Evolutionary conservation across 495 filamentous ascomycete species (phyloP), one percentile per base, ranked within the genome.

Genomic region (Xylaria telfairii): DNA sequence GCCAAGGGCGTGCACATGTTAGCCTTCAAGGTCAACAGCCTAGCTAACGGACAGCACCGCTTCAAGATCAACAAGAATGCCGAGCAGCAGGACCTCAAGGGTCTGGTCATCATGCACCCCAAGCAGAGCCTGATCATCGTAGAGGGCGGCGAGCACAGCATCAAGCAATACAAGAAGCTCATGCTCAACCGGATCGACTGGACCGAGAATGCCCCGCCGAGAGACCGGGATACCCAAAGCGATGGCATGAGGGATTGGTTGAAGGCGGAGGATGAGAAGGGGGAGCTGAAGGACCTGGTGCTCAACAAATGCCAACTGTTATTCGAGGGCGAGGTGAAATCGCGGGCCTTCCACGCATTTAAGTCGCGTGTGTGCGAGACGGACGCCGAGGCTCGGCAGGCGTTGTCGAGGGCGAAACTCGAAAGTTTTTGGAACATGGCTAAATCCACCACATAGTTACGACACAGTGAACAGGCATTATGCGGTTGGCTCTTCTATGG

Each of bases 391-490:
- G 96, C 96, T 9, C 92, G 92, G 81, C 93, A 97, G 71, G 86
- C 90, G 42, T 79, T 99, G 72, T 81, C 88, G 4, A 88, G 92
- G 72, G 86, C 87, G 8, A 98, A 97, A 83, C 91, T 98, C 89
- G 96, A 98, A 78, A 96, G 90, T 74, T 94, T 98, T 75, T 99
- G 96, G 96, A 91, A 90, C n/a, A 83, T 94, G 77, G 96, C 94
- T 3, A 98, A 97, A 88, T 79, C 77, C 63, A 74, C 73, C 8
- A 67, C 57, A 9, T 75, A 76, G 47, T 4, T 32, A 44, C 5
- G 19, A 37, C 9, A 60, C 28, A 26, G 39, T 61, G 0, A 21
- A 12, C 26, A 32, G n/a, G 53, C 7, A 42, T 41, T 62, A 28
- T 41, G 19, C 28, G 21, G 12, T 3, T 15, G 26, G 12, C 57